These are phyloP conservation scores for Suillus bovinus DNA, from an alignment of 768 basidiomycete genomes.

Conservation along the genomic window DNA sequence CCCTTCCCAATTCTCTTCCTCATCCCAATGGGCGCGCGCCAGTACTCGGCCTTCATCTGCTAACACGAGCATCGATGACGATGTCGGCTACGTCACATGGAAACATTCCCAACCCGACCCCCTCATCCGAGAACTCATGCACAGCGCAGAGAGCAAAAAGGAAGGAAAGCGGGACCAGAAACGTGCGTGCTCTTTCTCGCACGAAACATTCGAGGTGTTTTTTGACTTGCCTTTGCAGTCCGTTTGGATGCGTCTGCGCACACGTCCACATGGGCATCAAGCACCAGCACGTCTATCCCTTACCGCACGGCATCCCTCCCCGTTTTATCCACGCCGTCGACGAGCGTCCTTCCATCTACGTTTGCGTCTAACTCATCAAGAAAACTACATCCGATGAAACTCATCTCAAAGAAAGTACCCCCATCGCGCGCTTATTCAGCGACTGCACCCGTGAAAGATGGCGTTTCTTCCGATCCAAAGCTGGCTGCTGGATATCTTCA, in stretches of 20 bases:
- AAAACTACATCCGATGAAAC: neutral
- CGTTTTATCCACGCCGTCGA: neutral
- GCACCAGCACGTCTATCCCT: neutral
- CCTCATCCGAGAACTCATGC: neutral
- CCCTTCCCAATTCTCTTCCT: conserved; percentile 1
- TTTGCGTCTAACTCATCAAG: neutral
- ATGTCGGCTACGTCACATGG: neutral
- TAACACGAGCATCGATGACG: neutral
- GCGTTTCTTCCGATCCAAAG: neutral
- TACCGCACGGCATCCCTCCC: neutral
- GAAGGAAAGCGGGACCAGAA: neutral
- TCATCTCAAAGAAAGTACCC: neutral
- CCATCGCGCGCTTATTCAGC: neutral
- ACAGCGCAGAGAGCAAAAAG: neutral
- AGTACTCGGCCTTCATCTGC: neutral
- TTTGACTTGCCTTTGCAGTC: neutral
- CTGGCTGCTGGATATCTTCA: neutral
- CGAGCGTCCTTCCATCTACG: neutral
- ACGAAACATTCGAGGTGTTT: neutral
- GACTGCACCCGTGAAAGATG: neutral
- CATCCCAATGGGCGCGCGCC: conserved; percentile 1
- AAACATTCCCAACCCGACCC: neutral
- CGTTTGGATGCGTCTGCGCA: neutral
- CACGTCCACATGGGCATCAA: neutral
- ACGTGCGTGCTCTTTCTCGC: neutral